These are phyloP conservation scores for Epichloe typhina DNA, from an alignment of 2,329 filamentous ascomycete genomes.

Conservation along the genomic window DNA sequence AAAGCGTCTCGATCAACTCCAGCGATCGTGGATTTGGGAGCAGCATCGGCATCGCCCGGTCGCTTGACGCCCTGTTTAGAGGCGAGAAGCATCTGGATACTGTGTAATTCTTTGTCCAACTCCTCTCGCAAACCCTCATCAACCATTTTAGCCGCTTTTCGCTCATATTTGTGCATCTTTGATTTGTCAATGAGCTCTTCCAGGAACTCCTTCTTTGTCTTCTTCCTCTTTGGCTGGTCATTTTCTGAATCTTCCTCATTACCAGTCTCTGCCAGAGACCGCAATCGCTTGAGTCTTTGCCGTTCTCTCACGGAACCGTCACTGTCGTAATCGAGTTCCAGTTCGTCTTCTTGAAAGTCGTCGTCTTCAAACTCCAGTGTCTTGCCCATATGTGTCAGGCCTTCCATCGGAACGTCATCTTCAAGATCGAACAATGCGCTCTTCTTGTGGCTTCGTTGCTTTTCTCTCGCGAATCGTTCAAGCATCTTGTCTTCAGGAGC, in stretches of 20 bases:
- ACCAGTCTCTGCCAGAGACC: conserved; percentile 29
- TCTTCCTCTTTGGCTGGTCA: conserved; percentile 67
- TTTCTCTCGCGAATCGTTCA: conserved; percentile 81
- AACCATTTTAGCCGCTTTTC: conserved; percentile 83
- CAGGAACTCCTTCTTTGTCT: conserved; percentile 94
- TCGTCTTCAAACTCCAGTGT: conserved; percentile 55
- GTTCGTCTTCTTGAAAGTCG: conserved; percentile 69
- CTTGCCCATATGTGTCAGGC: conserved; percentile 72
- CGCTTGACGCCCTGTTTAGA: conserved; percentile 29
- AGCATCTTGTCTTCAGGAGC: conserved; percentile 85
- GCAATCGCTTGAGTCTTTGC: conserved; percentile 43
- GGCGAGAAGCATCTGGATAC: conserved; percentile 61
- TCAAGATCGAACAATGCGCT: conserved; percentile 82
- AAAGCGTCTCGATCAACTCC: conserved; percentile 53
- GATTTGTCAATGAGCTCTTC: conserved; percentile 96
- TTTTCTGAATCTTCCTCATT: conserved; percentile 33
- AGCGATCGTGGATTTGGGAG: conserved; percentile 20
- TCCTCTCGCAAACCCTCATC: conserved; percentile 78
- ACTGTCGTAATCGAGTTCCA: conserved; percentile 47
- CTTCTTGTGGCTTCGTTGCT: conserved; percentile 65
- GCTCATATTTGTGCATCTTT: conserved; percentile 87
- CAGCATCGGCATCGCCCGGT: conserved; percentile 11
- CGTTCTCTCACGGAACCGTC: conserved; percentile 41
- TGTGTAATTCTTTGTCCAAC: conserved; percentile 70
- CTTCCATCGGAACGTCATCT: conserved; percentile 46